Base-by-base conservation (phyloP, 768 basidiomycete species). In the Ramaria sp. region DNA sequence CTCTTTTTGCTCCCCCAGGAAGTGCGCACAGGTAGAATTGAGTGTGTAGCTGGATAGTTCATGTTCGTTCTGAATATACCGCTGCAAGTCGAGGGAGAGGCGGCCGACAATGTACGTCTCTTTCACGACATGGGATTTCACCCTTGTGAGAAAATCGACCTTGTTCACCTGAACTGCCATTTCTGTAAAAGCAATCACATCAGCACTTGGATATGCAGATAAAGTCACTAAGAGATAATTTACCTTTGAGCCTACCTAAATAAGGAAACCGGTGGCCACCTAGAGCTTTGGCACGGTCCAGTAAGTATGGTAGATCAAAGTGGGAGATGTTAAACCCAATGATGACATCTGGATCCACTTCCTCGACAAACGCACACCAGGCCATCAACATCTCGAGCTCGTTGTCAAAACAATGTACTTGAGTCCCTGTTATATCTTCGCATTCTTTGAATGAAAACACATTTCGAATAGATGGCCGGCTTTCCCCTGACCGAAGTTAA, bases 261-360 rank as follows among this genome's bases (percentile, higher is more conserved):
- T 62, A 73, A 1, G 71, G 66, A 58, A 76, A 76, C 13, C 68
- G 64, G 4, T 24, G 28, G 3, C 67, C 66, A 69, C 70, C 13
- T 74, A 53, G 15, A 70, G 72, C 30, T 59, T 71, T 72, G 3
- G 74, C 72, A 2, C 74, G 62, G 59, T 76, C 73, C 48, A 74
- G 60, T 6, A 76, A 59, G 58, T 76, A 76, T 12, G 73, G 74
- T 32, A 32, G 30, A 32, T 32, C 30, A 32, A 32, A 76, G 59
- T 72, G 71, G 53, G 70, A 63, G 38, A 69, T 76, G 60, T 76
- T 76, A 64, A 74, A 76, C 0, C 73, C 73, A 50, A 76, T 74
- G 52, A 76, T 65, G 61, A 76, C 61, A 57, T 76, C 74, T 3
- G 74, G 74, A 61, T 76, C 74, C 24, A 70, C 72, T 56, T 68